Conservation (phyloP, 805 yeast genomes). For the Yamadazyma akitaensis region DNA sequence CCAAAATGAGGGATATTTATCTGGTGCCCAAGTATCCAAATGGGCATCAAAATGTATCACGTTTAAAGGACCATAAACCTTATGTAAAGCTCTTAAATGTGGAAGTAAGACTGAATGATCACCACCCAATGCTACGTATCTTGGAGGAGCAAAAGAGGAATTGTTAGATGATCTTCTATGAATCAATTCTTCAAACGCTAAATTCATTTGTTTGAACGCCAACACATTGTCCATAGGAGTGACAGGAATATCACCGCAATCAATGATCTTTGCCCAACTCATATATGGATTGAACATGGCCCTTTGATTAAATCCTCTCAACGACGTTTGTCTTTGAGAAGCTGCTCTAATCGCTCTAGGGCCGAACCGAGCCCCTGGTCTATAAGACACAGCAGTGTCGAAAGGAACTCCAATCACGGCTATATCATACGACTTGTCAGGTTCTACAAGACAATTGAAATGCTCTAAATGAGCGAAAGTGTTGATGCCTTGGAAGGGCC, state of each 20-base stretch:
- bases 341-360: constrained; percentile 69
- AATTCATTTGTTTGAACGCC: constrained; percentile 52
- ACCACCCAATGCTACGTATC: constrained; percentile 74
- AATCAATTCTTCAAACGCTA: constrained; percentile 55
- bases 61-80: constrained; percentile 63
- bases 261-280: constrained; percentile 48
- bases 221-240: constrained; percentile 56
- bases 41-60: constrained; percentile 85
- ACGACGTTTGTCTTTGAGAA: constrained; percentile 64
- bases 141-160: constrained; percentile 43
- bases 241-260: constrained; percentile 58
- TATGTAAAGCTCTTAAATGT: constrained; percentile 60
- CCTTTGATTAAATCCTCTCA: constrained; percentile 68
- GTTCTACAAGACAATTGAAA: constrained; percentile 52
- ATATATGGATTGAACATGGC: constrained; percentile 54
- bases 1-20: constrained; percentile 64
- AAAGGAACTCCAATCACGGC: constrained; percentile 79
- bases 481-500: constrained; percentile 68
- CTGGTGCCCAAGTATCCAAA: constrained; percentile 78
- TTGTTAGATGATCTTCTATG: constrained; percentile 30
- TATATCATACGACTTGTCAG: constrained; percentile 54
- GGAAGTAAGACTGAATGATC: constrained; percentile 78
- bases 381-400: constrained; percentile 75
- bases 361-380: constrained; percentile 84
- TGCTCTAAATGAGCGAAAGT: constrained; percentile 74